Base-by-base conservation (phyloP, 2,329 filamentous ascomycete species). In the Cercospora citrullina region DNA sequence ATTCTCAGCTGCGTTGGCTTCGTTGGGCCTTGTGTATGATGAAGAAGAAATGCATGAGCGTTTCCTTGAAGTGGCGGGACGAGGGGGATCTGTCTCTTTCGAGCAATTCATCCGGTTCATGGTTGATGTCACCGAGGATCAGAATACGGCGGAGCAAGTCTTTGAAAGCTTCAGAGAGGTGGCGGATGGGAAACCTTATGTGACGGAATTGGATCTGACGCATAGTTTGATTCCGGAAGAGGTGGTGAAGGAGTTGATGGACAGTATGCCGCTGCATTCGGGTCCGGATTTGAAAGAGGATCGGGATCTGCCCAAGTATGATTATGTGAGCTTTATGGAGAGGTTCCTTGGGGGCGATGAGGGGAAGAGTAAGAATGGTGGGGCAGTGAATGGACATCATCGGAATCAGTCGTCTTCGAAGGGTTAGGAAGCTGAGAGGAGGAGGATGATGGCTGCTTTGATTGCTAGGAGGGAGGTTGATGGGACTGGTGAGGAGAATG, bases 71-170 rank as follows among this genome's bases (percentile, higher is more conserved):
- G 96, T 94, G n/a, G 75, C 76, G 26, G 93, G 89, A 39, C 87
- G 84, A 72, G 91, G 90, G 79, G 87, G 91, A 72, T 74, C 66
- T 58, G 95, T 99, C 62, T 95, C 92, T 4, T 99, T 99, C 77
- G 95, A 99, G 82, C 94, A 98, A 80, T 99, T 99, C 78, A 99
- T 99, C 79, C 90, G 92, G 45, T 99, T 99, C 85, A 99, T 99
- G 95, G 95, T 99, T 59, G 93, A 96, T 74, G 95, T 97, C 60
- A 99, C 95, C 12, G 95, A 99, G 81, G 95, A 99, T 78, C 95
- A 99, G 82, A 97, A 99, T 79, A 97, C 94, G 4, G 95, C 95
- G 12, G 95, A 98, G 81, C 95, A 99, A 80, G 95, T 99, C 5
- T 98, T 95, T 84, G 94, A 99, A 82, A 96, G 91, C 71, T 99